Base-by-base conservation (phyloP, 2,329 filamentous ascomycete genomes). In the Neonectria faginata region DNA sequence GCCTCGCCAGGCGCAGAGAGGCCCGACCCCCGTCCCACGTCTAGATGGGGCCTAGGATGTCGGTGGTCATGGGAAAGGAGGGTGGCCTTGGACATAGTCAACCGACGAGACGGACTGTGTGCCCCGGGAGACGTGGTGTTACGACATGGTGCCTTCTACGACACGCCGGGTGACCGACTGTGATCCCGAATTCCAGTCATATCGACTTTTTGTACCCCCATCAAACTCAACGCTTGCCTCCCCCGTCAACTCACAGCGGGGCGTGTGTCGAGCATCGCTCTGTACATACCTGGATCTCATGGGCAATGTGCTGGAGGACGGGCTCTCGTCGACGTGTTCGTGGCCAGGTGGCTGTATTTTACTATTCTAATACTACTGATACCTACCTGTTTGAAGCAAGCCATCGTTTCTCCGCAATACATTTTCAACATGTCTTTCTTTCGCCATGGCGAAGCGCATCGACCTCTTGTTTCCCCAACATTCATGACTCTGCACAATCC, bases 331-430 rank as follows among this genome's bases (percentile, higher is more conserved):
- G 72, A 74, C 60, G 71, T 74, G 73, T 74, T 72, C 61, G 72
- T 66, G 67, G 68, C 48, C 58, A 71, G 72, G 72, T 71, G 67
- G 67, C 69, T 75, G 67, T 74, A 70, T 72, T 75, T 62, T 74
- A 72, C n/a, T 74, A 69, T 73, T 74, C 71, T 76, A 76, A 76
- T 76, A 74, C 74, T 74, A 76, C 74, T 75, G 73, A 76, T 76
- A 76, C 74, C 74, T 76, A 73, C 71, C 70, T 73, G 67, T 72
- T 73, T 73, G 67, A 73, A 71, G 64, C 70, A 70, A 73, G 64
- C 60, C 67, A 68, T 59, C 44, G 36, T 57, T 64, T 55, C 45
- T 48, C 45, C 54, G 48, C 36, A 39, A 39, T 39, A 1, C 36
- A 39, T 39, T 39, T 39, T n/a, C 36, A 36, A 3, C 44, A 16